A percentile compares a stretch with the other conserved stretches of the same genome.
Conservation (phyloP, 2,329 filamentous ascomycete genomes). For the Trichophyton benhamiae region DNA sequence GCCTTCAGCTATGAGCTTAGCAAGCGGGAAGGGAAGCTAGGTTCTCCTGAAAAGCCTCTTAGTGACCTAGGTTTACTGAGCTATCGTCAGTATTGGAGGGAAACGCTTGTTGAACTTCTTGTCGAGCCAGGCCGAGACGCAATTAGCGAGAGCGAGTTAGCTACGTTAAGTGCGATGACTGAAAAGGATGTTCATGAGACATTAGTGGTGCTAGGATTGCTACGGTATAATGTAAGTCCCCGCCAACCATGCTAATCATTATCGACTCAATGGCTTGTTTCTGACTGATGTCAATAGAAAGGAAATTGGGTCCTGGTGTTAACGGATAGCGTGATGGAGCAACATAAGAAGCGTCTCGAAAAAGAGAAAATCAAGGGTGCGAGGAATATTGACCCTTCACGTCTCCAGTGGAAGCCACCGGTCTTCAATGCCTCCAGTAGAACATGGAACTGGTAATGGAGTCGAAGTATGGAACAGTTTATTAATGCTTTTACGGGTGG, state of each 20-base stretch:
- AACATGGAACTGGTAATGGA: constrained; percentile 79
- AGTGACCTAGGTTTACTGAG: constrained; percentile 86
- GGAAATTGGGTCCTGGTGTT: constrained; percentile 94
- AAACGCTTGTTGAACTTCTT: constrained; percentile 82
- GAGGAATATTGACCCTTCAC: constrained; percentile 58
- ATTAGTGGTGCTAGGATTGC: constrained; percentile 83
- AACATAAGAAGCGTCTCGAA: constrained; percentile 57
- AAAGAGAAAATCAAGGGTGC: constrained; percentile 70
- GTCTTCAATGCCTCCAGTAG: constrained; percentile 80
- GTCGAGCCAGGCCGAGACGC: constrained; percentile 52
- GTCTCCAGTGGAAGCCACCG: constrained; percentile 89
- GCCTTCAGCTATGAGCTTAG: constrained; percentile 96
- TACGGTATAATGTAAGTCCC: constrained; percentile 61
- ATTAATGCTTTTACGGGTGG: background rate
- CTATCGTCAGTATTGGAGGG: constrained; percentile 96
- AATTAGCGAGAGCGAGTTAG: constrained; percentile 76
- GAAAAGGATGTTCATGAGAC: constrained; percentile 93
- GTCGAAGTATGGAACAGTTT: background rate
- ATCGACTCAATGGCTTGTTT: background rate
- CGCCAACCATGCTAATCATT: background rate
- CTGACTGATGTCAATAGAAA: constrained; percentile 39
- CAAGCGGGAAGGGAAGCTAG: constrained; percentile 87
- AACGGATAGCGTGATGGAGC: constrained; percentile 64
- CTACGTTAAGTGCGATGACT: constrained; percentile 77
- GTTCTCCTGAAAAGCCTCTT: constrained; percentile 90